Evolutionary conservation across 305 asterid species (phyloP).

Genomic region (Solanum hybrid): DNA sequence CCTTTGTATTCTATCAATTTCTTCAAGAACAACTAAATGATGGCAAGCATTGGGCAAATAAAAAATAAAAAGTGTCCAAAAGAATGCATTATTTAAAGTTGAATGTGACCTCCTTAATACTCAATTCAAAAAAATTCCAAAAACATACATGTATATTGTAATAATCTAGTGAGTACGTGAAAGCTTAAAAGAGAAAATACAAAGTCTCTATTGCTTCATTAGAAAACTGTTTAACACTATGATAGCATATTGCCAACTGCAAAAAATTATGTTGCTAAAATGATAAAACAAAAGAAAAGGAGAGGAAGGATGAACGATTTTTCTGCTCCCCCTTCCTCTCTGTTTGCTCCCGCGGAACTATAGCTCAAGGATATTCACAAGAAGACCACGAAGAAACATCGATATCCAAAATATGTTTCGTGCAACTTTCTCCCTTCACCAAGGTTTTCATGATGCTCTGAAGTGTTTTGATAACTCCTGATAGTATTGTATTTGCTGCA

Average conservation of each 20-base stretch:
- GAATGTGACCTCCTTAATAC: neutral
- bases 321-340: neutral
- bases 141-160: neutral
- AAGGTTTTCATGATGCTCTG: slow-evolving; percentile 23
- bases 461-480: slow-evolving; percentile 31
- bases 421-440: slow-evolving; percentile 7
- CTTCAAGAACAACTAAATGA: neutral
- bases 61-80: neutral
- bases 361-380: neutral
- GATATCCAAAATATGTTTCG: neutral
- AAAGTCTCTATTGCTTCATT: neutral
- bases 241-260: neutral
- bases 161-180: neutral
- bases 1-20: neutral
- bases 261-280: neutral
- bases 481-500: slow-evolving; percentile 63
- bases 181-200: neutral
- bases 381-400: neutral
- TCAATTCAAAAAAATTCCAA: neutral
- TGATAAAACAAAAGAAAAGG: neutral
- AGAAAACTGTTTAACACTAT: neutral
- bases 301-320: neutral
- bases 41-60: neutral
- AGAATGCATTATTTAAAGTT: neutral
- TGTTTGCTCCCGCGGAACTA: neutral